A percentile compares a stretch with the other conserved stretches of the same genome.
phyloP scores from a whole-genome alignment of 176 grass and related monocot species.

The Eleusine indica region DNA sequence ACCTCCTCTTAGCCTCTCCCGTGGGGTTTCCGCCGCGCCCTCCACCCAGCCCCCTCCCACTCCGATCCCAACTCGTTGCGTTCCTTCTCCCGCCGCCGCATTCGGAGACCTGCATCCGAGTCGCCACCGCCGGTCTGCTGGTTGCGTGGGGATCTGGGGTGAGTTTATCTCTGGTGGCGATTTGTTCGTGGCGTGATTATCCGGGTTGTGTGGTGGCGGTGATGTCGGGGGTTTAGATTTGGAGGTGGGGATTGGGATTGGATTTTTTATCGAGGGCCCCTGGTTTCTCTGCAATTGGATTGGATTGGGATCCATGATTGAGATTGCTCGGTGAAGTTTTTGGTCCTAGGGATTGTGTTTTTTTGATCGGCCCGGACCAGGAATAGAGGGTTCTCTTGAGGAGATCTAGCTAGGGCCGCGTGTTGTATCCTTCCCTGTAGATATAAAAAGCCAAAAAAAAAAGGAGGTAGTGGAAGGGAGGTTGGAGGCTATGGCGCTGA shows the following conservation, averaged over 20 bases:
- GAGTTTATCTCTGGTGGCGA: neutral
- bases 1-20: neutral
- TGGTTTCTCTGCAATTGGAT: conserved; percentile 41
- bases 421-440: conserved; percentile 29
- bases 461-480: neutral
- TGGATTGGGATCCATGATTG: conserved; percentile 55
- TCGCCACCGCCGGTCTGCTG: conserved; percentile 7
- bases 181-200: conserved; percentile 13
- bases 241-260: neutral
- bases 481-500: conserved; percentile 51
- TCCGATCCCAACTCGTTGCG: neutral
- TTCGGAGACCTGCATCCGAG: conserved; percentile 31
- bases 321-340: conserved; percentile 90
- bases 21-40: conserved; percentile 15
- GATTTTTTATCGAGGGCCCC: neutral
- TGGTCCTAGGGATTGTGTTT: conserved; percentile 74
- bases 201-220: neutral
- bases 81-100: conserved; percentile 32
- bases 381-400: conserved; percentile 69
- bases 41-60: neutral
- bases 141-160: conserved; percentile 17
- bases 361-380: conserved; percentile 64
- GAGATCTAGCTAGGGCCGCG: conserved; percentile 55
- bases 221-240: conserved; percentile 28
- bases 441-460: neutral